Conservation (phyloP, 1,284 basidiomycete species). For the Microbotryomycetes sp. region DNA sequence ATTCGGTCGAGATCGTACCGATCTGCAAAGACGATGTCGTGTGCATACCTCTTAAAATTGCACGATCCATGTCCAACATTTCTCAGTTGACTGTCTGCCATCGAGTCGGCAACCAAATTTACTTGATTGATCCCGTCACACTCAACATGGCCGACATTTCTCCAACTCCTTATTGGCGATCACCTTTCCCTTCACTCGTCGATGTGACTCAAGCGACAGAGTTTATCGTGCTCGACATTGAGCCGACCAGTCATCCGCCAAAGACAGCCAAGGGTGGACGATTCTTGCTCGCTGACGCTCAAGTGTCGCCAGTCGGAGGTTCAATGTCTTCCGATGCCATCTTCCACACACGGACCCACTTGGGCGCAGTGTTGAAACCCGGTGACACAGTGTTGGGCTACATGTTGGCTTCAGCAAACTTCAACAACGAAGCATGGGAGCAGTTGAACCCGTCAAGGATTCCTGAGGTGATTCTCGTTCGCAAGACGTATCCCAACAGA, state of each 20-base stretch:
- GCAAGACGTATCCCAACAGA: slow-evolving; percentile 92
- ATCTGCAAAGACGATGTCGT: slow-evolving; percentile 98
- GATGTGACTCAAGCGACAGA: slow-evolving; percentile 80
- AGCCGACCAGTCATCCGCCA: slow-evolving; percentile 56
- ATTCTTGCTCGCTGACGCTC: slow-evolving; percentile 82
- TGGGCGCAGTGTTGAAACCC: slow-evolving; percentile 89
- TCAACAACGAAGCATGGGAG: slow-evolving; percentile 83
- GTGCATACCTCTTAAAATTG: slow-evolving; percentile 75
- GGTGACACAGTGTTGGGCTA: slow-evolving; percentile 92
- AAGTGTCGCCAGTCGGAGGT: slow-evolving; percentile 76
- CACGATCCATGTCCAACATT: slow-evolving; percentile 79
- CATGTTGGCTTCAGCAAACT: slow-evolving; percentile 81
- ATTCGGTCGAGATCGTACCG: slow-evolving; percentile 93
- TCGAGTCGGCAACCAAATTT: slow-evolving; percentile 84
- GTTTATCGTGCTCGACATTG: slow-evolving; percentile 91
- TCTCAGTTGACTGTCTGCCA: slow-evolving; percentile 77
- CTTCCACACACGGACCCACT: slow-evolving; percentile 91
- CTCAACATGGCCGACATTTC: slow-evolving; percentile 77
- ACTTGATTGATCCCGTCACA: slow-evolving; percentile 82
- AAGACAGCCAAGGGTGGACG: slow-evolving; percentile 35
- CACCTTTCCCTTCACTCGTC: slow-evolving; percentile 77
- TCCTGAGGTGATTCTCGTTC: slow-evolving; percentile 87
- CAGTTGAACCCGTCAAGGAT: slow-evolving; percentile 57
- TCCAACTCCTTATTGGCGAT: slow-evolving; percentile 80
- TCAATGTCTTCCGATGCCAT: slow-evolving; percentile 72